Percentiles rank a stretch among this genome's conserved stretches.
Conservation (phyloP, 2,329 filamentous ascomycete species). For the Epichloe aotearoae region DNA sequence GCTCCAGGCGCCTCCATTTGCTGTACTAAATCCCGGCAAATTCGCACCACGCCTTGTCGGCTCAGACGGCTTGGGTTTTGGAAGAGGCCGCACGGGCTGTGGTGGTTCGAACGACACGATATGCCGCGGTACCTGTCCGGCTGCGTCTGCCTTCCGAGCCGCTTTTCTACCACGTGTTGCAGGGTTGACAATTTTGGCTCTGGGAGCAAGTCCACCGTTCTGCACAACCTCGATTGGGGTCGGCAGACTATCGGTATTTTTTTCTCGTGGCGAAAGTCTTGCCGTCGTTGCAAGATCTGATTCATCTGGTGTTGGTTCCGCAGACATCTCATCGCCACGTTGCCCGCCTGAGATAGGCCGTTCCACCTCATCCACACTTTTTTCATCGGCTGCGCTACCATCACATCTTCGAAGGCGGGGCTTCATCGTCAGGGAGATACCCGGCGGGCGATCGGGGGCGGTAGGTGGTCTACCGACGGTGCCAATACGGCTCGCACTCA, state of each 20-base stretch:
- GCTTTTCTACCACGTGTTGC: conserved; percentile 41
- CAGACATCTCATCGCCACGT: neutral
- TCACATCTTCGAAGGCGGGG: neutral
- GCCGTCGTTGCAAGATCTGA: neutral
- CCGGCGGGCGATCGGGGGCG: neutral
- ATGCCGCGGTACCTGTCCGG: conserved; percentile 31
- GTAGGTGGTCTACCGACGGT: conserved; percentile 1
- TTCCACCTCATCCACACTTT: neutral
- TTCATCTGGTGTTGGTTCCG: neutral
- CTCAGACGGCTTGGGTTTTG: neutral
- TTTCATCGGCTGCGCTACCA: neutral
- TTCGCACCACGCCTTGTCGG: conserved; percentile 7
- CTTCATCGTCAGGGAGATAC: neutral
- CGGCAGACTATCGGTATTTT: neutral
- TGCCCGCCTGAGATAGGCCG: neutral
- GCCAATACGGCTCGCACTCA: conserved; percentile 5
- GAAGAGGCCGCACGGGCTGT: conserved; percentile 5
- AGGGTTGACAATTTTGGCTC: conserved; percentile 27
- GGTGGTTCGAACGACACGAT: conserved; percentile 24
- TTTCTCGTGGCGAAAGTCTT: neutral
- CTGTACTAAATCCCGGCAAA: conserved; percentile 33
- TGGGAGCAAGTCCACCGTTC: neutral
- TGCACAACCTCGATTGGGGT: neutral
- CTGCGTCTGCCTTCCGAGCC: conserved; percentile 36
- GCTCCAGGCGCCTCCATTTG: conserved; percentile 53